Evolutionary conservation across 2,329 filamentous ascomycete species (phyloP).

Genomic region (Phialophora macrospora): DNA sequence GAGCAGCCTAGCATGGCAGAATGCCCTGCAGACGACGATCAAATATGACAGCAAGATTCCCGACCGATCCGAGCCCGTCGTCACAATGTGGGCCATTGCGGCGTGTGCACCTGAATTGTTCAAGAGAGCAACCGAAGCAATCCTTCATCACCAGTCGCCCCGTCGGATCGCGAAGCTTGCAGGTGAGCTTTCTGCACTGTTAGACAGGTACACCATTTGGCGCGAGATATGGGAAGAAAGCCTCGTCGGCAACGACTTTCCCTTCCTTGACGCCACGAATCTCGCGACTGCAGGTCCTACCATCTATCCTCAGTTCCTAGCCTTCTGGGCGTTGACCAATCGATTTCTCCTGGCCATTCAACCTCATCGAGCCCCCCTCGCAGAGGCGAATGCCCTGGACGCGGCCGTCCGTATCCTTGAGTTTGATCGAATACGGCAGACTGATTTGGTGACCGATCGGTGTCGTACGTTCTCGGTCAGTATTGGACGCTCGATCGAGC

Average conservation of each 20-base stretch:
- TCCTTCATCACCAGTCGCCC: slow-evolving; percentile 4
- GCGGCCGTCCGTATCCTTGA: slow-evolving; percentile 12
- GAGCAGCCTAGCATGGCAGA: slow-evolving; percentile 23
- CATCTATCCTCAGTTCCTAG: slow-evolving; percentile 18
- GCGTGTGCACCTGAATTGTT: slow-evolving; percentile 20
- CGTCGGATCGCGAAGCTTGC: slow-evolving; percentile 2
- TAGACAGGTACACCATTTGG: slow-evolving; percentile 17
- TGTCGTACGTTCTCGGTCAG: slow-evolving; percentile 14
- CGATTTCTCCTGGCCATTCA: slow-evolving; percentile 24
- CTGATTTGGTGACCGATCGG: slow-evolving; percentile 14
- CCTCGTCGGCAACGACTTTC: not conserved
- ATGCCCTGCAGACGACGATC: slow-evolving; percentile 17
- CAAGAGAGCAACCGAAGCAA: slow-evolving; percentile 18
- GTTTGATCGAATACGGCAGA: slow-evolving; percentile 7
- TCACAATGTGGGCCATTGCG: slow-evolving; percentile 25
- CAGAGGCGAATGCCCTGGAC: slow-evolving; percentile 15
- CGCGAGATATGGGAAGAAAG: slow-evolving; percentile 14
- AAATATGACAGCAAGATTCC: not conserved
- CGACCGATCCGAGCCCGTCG: slow-evolving; percentile 22
- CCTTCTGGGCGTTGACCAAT: slow-evolving; percentile 20
- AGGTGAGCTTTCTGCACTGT: slow-evolving; percentile 12
- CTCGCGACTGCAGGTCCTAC: slow-evolving; percentile 4
- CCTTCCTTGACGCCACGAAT: slow-evolving; percentile 4
- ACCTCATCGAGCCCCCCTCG: not conserved
- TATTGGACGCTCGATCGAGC: slow-evolving; percentile 17